Evolutionary conservation across 371 early-diverging fungal genomes (phyloP), one percentile per base, ranked within the genome.

Genomic region (Rhizopus stolonifer): DNA sequence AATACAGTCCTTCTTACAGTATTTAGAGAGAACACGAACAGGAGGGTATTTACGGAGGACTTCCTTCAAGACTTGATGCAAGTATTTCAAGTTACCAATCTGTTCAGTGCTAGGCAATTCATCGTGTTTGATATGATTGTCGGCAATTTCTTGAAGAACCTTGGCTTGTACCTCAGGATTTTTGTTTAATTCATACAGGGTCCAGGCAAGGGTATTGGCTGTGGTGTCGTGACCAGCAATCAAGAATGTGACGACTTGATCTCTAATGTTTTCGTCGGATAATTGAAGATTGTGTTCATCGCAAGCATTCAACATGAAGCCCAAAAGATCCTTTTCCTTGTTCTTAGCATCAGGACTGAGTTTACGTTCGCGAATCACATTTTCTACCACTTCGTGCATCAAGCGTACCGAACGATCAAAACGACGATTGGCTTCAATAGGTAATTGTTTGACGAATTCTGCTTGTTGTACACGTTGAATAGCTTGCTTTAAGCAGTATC

Each of bases 191-290:
- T 75, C 70, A 44, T 69, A 70, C 2, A 81, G 45, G 6, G 67
- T 53, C 80, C 80, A 83, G 2, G 78, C 74, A 15, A 83, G 61
- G 4, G 81, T 81, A 32, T 71, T 72, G 24, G 72, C 72, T 14
- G 72, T 74, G 1, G 74, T 76, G 34, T 81, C 80, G 29, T 83
- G 80, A 17, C 83, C 83, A 33, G 80, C 81, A 51, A 81, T 77
- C 44, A 78, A 45, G 36, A 80, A 80, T 11, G 82, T 79, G 31
- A 80, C 75, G 15, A 83, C 81, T 58, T 83, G 79, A 56, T 82
- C 80, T 43, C 82, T 74, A 47, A 82, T 82, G 17, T 80, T 65
- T 34, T 67, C 68, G 48, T 83, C 79, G 1, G 67, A 52, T 21
- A 83, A 50, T 38, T 69, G 65, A 24, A 67, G 60, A 11, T 65